Conservation (phyloP, 2,329 filamentous ascomycete genomes). For the Monosporascus sp. region DNA sequence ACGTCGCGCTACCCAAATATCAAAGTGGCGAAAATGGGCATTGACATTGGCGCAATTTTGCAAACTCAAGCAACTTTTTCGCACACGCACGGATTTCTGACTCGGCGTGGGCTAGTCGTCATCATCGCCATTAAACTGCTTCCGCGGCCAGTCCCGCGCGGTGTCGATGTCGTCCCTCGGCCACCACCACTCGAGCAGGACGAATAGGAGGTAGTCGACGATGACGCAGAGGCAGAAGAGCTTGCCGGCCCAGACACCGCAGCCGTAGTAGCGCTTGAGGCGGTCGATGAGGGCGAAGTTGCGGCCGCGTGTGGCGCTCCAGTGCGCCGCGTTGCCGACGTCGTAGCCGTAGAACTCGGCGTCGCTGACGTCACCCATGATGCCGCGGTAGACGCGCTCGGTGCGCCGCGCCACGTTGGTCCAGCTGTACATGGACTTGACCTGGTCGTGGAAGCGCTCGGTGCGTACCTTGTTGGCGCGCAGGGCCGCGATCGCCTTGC, state of each 20-base stretch:
- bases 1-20: neutral
- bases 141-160: constrained; percentile 87
- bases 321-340: constrained; percentile 52
- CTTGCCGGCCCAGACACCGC: constrained; percentile 97
- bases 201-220: constrained; percentile 86
- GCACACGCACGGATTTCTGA: no score
- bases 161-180: constrained; percentile 84
- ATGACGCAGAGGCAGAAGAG: constrained; percentile 92
- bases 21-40: neutral
- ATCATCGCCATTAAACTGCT: constrained; percentile 35
- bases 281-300: constrained; percentile 92
- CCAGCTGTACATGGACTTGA: constrained; percentile 99
- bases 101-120: constrained; percentile 13
- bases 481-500: constrained; percentile 80
- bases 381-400: constrained; percentile 91
- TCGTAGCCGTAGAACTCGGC: constrained; percentile 85
- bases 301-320: constrained; percentile 66
- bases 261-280: constrained; percentile 94
- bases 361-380: constrained; percentile 78
- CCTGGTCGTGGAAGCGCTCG: constrained; percentile 92
- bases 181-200: constrained; percentile 82
- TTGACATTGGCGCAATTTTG: neutral
- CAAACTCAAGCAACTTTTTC: no score
- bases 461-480: constrained; percentile 83
- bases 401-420: constrained; percentile 90